Conservation (phyloP, 2,329 filamentous ascomycete genomes). For the Fusarium musae region DNA sequence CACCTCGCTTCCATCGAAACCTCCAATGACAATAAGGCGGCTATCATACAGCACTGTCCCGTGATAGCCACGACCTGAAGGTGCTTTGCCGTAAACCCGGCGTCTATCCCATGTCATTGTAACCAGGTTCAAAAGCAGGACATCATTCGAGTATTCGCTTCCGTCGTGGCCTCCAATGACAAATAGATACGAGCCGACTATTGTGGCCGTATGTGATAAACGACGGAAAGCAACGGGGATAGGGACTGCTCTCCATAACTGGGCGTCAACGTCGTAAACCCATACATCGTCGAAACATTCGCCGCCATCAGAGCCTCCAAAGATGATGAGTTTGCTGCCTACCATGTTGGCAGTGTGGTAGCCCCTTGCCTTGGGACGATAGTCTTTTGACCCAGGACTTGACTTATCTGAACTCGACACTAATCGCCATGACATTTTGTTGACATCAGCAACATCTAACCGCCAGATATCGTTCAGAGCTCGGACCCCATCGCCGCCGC, state of each 20-base stretch:
- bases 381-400: conserved; percentile 48
- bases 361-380: conserved; percentile 70
- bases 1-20: conserved; percentile 74
- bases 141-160: conserved; percentile 75
- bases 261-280: conserved; percentile 75
- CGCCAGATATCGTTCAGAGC: conserved; percentile 78
- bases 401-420: conserved; percentile 62
- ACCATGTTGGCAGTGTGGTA: conserved; percentile 81
- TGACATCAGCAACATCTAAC: conserved; percentile 73
- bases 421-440: conserved; percentile 75
- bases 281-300: conserved; percentile 80
- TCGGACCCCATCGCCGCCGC: conserved; percentile 75
- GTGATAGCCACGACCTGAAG: conserved; percentile 74
- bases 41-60: conserved; percentile 74
- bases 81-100: conserved; percentile 71
- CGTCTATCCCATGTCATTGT: conserved; percentile 80
- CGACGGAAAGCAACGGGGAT: conserved; percentile 72
- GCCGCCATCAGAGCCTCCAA: conserved; percentile 75
- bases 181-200: conserved; percentile 76
- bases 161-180: conserved; percentile 77
- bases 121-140: conserved; percentile 74
- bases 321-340: conserved; percentile 77
- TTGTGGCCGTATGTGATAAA: conserved; percentile 74
- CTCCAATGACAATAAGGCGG: conserved; percentile 71
- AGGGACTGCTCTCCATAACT: conserved; percentile 67